Conservation (phyloP, 345 rosid species). For the Syzygium grande region DNA sequence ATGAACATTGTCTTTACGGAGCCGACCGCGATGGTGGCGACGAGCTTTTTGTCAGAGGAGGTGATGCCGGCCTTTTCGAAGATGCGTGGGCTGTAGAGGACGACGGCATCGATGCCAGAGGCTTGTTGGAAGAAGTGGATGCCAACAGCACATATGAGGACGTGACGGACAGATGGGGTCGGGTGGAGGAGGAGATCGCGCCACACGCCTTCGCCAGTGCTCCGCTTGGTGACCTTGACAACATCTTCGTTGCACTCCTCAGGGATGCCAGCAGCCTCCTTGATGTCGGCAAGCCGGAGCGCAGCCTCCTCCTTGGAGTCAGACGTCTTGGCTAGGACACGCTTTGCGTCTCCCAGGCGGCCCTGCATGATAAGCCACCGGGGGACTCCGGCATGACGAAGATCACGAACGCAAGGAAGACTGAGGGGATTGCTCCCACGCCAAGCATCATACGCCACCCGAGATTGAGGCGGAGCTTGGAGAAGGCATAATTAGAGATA, state of each 20-base stretch:
- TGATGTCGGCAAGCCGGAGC: constrained; percentile 63
- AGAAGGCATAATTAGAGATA: constrained; percentile 77
- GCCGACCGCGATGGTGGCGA: constrained; percentile 81
- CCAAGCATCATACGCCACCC: constrained; percentile 97
- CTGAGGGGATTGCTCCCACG: constrained; percentile 62
- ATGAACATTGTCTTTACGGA: constrained; percentile 57
- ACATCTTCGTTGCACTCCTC: constrained; percentile 68
- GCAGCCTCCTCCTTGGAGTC: constrained; percentile 52
- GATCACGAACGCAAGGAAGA: constrained; percentile 42
- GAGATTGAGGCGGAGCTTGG: constrained; percentile 39
- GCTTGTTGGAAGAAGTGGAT: constrained; percentile 80
- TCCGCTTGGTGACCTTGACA: constrained; percentile 29
- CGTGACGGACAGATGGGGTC: constrained; percentile 56
- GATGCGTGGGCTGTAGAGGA: constrained; percentile 69
- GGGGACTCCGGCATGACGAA: constrained; percentile 87
- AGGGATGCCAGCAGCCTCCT: constrained; percentile 76
- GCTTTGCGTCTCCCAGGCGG: constrained; percentile 67
- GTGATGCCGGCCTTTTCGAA: constrained; percentile 74
- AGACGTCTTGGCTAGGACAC: constrained; percentile 72
- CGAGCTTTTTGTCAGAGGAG: constrained; percentile 27
- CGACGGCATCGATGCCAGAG: constrained; percentile 78
- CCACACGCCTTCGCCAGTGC: constrained; percentile 74
- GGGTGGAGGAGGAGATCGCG: constrained; percentile 55
- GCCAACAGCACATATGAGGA: constrained; percentile 51
- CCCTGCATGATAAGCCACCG: constrained; percentile 98